These are phyloP conservation scores for Rhododendron kiyosumense DNA, from an alignment of 148 eudicot genomes.

Conservation along the genomic window DNA sequence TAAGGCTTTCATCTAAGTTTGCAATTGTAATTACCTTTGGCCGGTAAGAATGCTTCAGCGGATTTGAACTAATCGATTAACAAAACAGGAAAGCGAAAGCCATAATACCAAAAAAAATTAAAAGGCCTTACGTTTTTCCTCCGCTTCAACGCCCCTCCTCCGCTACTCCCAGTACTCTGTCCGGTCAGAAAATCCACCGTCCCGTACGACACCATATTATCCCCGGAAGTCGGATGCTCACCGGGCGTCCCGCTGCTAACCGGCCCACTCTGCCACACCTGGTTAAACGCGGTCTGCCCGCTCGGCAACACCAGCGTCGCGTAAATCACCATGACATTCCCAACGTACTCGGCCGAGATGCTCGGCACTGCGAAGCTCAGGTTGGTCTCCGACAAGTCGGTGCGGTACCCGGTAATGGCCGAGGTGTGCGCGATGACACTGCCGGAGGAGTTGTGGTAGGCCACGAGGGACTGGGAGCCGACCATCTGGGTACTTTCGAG, in stretches of 20 bases:
- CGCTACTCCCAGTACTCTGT: conserved; percentile 11
- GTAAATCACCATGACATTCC: conserved; percentile 42
- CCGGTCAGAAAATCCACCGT: conserved; percentile 53
- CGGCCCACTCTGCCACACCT: conserved; percentile 84
- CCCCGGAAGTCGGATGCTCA: conserved; percentile 10
- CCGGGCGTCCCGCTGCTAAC: conserved; percentile 20
- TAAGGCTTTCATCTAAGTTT: too few relatives aligned
- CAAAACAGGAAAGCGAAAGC: not conserved
- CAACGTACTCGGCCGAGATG: conserved; percentile 29
- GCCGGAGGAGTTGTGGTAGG: conserved; percentile 38
- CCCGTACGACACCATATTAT: conserved; percentile 32
- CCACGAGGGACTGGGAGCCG: conserved; percentile 38
- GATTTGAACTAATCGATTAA: too few relatives aligned
- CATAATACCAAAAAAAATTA: not conserved
- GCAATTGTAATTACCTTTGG: too few relatives aligned
- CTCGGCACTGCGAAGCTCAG: conserved; percentile 48
- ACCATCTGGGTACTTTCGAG: conserved; percentile 31
- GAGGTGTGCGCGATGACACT: conserved; percentile 47
- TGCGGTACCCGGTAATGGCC: not conserved
- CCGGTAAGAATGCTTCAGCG: too few relatives aligned
- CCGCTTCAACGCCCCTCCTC: conserved; percentile 11
- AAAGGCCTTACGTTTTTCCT: conserved; percentile 35
- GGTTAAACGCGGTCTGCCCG: conserved; percentile 42
- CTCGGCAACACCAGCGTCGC: conserved; percentile 61
- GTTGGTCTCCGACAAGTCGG: conserved; percentile 12